phyloP scores from a whole-genome alignment of 176 grass and related monocot species.

The Eremochloa ophiuroides region DNA sequence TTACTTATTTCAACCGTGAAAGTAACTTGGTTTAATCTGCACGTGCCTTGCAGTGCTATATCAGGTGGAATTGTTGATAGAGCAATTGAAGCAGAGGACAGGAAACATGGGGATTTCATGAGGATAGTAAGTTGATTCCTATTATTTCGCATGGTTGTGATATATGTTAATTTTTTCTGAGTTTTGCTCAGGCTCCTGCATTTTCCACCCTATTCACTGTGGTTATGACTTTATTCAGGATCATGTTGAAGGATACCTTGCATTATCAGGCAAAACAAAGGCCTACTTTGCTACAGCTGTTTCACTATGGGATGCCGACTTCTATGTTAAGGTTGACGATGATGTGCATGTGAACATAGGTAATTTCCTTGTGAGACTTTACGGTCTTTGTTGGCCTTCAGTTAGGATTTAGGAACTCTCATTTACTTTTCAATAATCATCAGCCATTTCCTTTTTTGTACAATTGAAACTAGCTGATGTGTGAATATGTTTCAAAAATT shows the following conservation, averaged over 20 bases:
- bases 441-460: not conserved
- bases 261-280: constrained; percentile 68
- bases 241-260: constrained; percentile 75
- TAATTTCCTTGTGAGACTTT: constrained; percentile 18
- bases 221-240: constrained; percentile 36
- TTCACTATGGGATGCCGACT: constrained; percentile 67
- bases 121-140: constrained; percentile 51
- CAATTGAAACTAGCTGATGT: not conserved
- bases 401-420: constrained; percentile 16
- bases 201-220: constrained; percentile 21
- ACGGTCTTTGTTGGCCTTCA: not conserved
- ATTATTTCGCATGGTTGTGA: no score
- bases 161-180: not conserved
- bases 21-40: not conserved
- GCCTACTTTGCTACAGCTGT: constrained; percentile 70
- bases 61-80: constrained; percentile 70
- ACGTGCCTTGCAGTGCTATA: constrained; percentile 46
- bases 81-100: constrained; percentile 71
- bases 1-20: not conserved
- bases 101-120: constrained; percentile 73
- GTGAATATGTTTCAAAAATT: not conserved
- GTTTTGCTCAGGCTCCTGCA: not conserved
- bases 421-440: not conserved
- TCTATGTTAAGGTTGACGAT: constrained; percentile 72
- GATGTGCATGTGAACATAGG: constrained; percentile 82